phyloP scores from a whole-genome alignment of 2,329 filamentous ascomycete genomes.

The Beauveria medogensis region DNA sequence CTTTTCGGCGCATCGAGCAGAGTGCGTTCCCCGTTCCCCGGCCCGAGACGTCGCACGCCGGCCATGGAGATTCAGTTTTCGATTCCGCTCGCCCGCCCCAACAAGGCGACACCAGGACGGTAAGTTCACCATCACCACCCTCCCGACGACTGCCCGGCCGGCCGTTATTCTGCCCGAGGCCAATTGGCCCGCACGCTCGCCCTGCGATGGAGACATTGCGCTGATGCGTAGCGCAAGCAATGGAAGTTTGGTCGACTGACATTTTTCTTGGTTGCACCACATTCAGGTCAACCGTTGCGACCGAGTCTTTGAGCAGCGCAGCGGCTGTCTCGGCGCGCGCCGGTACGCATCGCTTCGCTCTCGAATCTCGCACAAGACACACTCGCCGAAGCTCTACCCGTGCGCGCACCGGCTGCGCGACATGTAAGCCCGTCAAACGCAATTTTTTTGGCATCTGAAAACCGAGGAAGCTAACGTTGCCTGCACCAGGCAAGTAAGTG shows the following conservation, averaged over 20 bases:
- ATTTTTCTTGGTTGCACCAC: not conserved
- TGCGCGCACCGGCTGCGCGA: conserved; percentile 30
- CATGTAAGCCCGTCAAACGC: conserved; percentile 20
- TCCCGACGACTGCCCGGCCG: not conserved
- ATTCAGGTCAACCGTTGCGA: not conserved
- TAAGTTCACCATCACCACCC: not conserved
- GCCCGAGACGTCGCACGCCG: not conserved
- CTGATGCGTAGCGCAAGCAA: not conserved
- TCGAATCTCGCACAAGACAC: conserved; percentile 29
- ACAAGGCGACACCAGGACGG: conserved; percentile 6
- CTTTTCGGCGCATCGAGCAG: not conserved
- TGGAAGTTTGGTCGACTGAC: not conserved
- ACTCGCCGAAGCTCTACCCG: conserved; percentile 30
- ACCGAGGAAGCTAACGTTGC: not conserved
- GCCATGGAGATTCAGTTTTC: conserved; percentile 31
- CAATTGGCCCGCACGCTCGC: not conserved
- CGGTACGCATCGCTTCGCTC: conserved; percentile 29
- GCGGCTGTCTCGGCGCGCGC: conserved; percentile 16
- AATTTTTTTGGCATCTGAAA: not conserved
- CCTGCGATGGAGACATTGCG: not conserved
- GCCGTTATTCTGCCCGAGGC: not conserved
- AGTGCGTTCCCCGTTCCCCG: not conserved
- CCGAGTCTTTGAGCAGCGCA: not conserved
- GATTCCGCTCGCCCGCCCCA: conserved; percentile 12
- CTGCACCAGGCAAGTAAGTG: conserved; percentile 15